phyloP scores from a whole-genome alignment of 1,139 yeast genomes.

The Maudiozyma humilis region DNA sequence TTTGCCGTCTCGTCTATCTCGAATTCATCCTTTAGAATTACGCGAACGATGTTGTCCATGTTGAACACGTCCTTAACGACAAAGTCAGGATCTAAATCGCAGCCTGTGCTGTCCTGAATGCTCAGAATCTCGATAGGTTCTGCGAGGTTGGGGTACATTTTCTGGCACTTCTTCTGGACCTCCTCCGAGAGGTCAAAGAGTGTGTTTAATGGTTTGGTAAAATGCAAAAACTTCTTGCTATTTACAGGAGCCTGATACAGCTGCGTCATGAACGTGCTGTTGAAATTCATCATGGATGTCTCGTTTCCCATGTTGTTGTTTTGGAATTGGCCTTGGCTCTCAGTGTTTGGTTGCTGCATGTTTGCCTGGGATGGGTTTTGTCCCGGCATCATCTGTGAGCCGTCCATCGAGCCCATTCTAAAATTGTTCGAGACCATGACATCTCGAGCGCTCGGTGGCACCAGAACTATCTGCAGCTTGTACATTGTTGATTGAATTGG shows the following conservation, averaged over 20 bases:
- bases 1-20: slow-evolving; percentile 16
- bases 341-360: slow-evolving; percentile 3
- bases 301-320: slow-evolving; percentile 5
- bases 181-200: slow-evolving; percentile 45
- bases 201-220: slow-evolving; percentile 42
- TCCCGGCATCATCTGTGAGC: slow-evolving; percentile 6
- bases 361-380: slow-evolving; percentile 1
- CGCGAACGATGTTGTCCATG: slow-evolving; percentile 45
- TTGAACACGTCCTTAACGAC: slow-evolving; percentile 53
- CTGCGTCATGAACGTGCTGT: slow-evolving; percentile 7
- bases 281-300: slow-evolving; percentile 2
- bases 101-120: slow-evolving; percentile 54
- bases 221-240: slow-evolving; percentile 50
- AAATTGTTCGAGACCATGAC: slow-evolving; percentile 6
- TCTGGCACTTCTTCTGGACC: slow-evolving; percentile 43
- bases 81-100: slow-evolving; percentile 75
- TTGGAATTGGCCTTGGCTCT: slow-evolving; percentile 7
- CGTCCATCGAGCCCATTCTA: slow-evolving; percentile 7
- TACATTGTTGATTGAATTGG: slow-evolving; percentile 10
- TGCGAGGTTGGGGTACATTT: slow-evolving; percentile 53
- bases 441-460: slow-evolving; percentile 22
- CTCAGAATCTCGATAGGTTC: slow-evolving; percentile 44
- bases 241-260: slow-evolving; percentile 13
- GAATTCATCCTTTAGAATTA: slow-evolving; percentile 41
- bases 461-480: slow-evolving; percentile 24